These are phyloP conservation scores for Mortierella alpina DNA, from an alignment of 192 early-diverging fungal genomes.

Conservation along the genomic window DNA sequence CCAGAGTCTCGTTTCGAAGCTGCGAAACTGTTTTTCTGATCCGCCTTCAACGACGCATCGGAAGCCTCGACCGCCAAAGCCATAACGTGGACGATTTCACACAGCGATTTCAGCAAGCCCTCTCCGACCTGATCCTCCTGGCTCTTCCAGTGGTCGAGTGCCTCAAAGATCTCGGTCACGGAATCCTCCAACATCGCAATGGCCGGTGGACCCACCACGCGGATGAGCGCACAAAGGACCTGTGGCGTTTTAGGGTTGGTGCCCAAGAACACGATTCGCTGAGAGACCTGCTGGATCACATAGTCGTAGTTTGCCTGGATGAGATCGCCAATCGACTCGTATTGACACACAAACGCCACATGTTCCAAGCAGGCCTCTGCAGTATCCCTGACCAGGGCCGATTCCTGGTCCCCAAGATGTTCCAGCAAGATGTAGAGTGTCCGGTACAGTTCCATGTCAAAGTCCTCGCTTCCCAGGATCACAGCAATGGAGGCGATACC, in stretches of 20 bases:
- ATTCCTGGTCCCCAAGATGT: conserved; percentile 58
- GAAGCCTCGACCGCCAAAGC: neutral
- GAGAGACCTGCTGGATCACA: conserved; percentile 61
- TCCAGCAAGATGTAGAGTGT: conserved; percentile 58
- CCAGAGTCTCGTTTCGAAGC: conserved; percentile 16
- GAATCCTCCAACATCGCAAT: conserved; percentile 63
- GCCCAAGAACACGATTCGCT: conserved; percentile 46
- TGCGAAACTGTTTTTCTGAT: neutral
- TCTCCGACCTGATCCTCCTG: conserved; percentile 55
- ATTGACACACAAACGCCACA: conserved; percentile 53
- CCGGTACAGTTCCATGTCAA: conserved; percentile 56
- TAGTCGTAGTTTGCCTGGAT: conserved; percentile 64
- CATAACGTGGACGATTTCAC: conserved; percentile 49
- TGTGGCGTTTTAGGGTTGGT: conserved; percentile 60
- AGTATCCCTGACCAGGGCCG: conserved; percentile 50
- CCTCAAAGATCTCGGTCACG: conserved; percentile 67
- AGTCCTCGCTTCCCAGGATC: conserved; percentile 33
- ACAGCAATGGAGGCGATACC: conserved; percentile 40
- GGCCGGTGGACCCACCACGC: conserved; percentile 53
- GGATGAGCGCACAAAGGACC: conserved; percentile 63
- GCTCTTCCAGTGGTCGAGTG: conserved; percentile 60
- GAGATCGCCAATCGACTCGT: conserved; percentile 45
- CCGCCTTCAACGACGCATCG: neutral
- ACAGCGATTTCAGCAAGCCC: conserved; percentile 47
- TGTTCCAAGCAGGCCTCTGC: conserved; percentile 57